phyloP scores from a whole-genome alignment of 257 asterid species.

The Petrea volubilis region DNA sequence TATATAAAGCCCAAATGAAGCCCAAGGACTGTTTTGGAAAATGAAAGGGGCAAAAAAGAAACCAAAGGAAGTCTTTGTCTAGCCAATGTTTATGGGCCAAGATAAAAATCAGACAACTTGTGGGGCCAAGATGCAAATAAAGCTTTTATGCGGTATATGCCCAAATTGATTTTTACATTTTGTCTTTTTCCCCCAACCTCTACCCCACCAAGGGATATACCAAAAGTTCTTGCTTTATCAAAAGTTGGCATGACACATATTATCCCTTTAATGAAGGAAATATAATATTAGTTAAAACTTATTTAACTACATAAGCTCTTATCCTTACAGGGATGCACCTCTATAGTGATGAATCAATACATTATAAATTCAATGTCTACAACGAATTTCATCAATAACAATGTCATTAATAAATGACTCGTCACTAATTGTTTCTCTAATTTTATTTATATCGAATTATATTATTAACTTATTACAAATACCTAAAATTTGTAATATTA shows the following conservation, averaged over 20 bases:
- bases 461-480: too few relatives aligned
- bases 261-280: background rate
- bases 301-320: background rate
- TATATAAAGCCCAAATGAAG: background rate
- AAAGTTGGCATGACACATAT: too few relatives aligned
- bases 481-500: too few relatives aligned
- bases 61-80: background rate
- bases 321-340: too few relatives aligned
- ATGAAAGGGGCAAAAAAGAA: background rate
- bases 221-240: too few relatives aligned
- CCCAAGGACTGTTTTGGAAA: background rate
- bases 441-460: too few relatives aligned
- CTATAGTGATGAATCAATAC: too few relatives aligned
- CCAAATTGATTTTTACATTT: background rate
- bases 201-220: background rate
- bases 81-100: background rate
- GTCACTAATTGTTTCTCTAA: too few relatives aligned
- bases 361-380: too few relatives aligned
- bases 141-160: background rate
- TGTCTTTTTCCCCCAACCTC: background rate
- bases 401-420: too few relatives aligned
- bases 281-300: too few relatives aligned
- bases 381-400: too few relatives aligned
- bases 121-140: slow-evolving; percentile 16
- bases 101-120: background rate